Percentiles rank a stretch among this genome's conserved stretches.
These are phyloP conservation scores for Magnaporthales sp. DNA, from an alignment of 2,329 filamentous ascomycete genomes.

Conservation along the genomic window DNA sequence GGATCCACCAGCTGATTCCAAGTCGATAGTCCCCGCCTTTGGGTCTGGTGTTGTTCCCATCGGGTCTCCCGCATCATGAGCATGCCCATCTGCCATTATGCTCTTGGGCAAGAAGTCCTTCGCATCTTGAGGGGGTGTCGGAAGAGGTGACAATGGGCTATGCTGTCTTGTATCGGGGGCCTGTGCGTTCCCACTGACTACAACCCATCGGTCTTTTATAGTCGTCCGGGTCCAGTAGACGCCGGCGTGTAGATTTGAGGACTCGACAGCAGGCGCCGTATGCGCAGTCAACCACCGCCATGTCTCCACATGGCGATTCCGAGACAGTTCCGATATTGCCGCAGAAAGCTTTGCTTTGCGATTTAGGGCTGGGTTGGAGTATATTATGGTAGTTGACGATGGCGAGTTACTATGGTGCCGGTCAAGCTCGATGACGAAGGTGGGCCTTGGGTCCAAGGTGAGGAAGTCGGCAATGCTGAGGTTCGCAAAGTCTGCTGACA, in stretches of 20 bases:
- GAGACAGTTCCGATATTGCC: constrained; percentile 8
- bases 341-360: constrained; percentile 11
- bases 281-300: constrained; percentile 15
- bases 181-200: constrained; percentile 11
- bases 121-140: neutral
- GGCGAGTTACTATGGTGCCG: neutral
- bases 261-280: neutral
- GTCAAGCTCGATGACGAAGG: constrained; percentile 19
- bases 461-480: constrained; percentile 27
- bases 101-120: neutral
- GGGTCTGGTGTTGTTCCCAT: neutral
- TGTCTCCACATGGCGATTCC: constrained; percentile 11
- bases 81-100: neutral
- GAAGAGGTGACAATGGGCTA: neutral
- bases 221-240: constrained; percentile 11
- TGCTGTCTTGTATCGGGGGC: neutral
- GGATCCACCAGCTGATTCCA: neutral
- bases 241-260: constrained; percentile 7
- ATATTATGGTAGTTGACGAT: constrained; percentile 11
- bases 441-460: constrained; percentile 27
- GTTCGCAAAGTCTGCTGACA: neutral
- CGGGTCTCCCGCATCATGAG: neutral
- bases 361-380: constrained; percentile 19
- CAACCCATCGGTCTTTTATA: constrained; percentile 7
- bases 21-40: neutral